Percentiles rank a stretch among this genome's conserved stretches.
These are phyloP conservation scores for Kalaharituber pfeilii DNA, from an alignment of 2,329 filamentous ascomycete genomes.

Conservation along the genomic window DNA sequence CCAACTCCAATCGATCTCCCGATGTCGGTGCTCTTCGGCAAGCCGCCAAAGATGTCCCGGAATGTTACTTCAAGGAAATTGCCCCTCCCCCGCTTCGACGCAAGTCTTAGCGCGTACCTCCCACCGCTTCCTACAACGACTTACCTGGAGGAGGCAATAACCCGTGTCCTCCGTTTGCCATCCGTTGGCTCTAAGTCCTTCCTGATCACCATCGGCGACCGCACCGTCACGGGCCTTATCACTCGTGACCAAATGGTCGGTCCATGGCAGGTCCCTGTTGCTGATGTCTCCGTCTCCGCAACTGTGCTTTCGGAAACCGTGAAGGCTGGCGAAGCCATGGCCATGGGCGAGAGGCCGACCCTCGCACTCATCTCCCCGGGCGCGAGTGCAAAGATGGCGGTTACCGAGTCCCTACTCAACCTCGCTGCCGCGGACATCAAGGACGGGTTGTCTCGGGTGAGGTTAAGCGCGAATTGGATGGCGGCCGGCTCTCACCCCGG, in stretches of 20 bases:
- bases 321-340: conserved; percentile 84
- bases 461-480: conserved; percentile 98
- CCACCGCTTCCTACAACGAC: conserved; percentile 39
- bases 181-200: conserved; percentile 94
- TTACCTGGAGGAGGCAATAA: conserved; percentile 50
- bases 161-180: conserved; percentile 67
- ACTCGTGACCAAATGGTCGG: conserved; percentile 90
- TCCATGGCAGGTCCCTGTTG: conserved; percentile 85
- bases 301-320: conserved; percentile 58
- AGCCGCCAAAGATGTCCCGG: conserved; percentile 63
- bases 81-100: conserved; percentile 54
- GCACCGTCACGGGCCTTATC: conserved; percentile 76
- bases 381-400: conserved; percentile 89
- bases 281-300: conserved; percentile 83
- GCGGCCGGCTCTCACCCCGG: conserved; percentile 84
- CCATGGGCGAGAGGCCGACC: conserved; percentile 83
- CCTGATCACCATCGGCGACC: conserved; percentile 88
- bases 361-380: conserved; percentile 77
- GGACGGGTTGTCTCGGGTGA: conserved; percentile 58
- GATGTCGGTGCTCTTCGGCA: conserved; percentile 76
- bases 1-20: conserved; percentile 74
- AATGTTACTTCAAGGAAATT: conserved; percentile 53
- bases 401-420: conserved; percentile 86
- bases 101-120: conserved; percentile 49
- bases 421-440: conserved; percentile 62